Evolutionary conservation across 768 basidiomycete genomes (phyloP), one percentile per base, ranked within the genome.

Genomic region (Collybia nuda): DNA sequence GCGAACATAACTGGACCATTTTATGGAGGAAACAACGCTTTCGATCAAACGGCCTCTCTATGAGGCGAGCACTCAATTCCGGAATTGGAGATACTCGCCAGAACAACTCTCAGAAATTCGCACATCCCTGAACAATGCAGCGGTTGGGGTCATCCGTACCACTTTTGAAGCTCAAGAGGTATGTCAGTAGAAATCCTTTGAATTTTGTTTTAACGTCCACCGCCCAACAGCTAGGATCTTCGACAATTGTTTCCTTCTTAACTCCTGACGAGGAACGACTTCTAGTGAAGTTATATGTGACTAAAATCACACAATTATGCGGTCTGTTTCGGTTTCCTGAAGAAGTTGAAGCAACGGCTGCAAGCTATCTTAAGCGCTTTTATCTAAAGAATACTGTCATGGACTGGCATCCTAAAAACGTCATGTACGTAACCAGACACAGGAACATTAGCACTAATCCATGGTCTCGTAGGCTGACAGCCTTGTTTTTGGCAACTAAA

Each of bases 381-480:
- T 99, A 98, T 65, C 79, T 98, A 48, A 89, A 89, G 71, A 98
- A 98, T 63, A 98, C 95, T 2, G 93, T 94, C 47, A 98, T 98
- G 94, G 97, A 98, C 65, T 98, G 93, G 87, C 97, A 98, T 72
- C 97, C 97, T 0, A 96, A 95, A 70, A 94, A 92, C 62, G 92
- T 99, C 61, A 99, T 99, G 97, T 97, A 62, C 43, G 86, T 68
- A 35, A 29, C 19, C 45, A 28, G 39, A 40, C 28, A 41, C 7
- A 15, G 9, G 4, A 23, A 23, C 38, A 44, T 47, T 37, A 19
- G 48, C 29, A 29, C 47, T 51, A 41, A 50, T 19, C 55, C 22
- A 41, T 41, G 50, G 18, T 45, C 32, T 19, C 5, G 9, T 58
- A 99, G 96, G 95, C 76, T 98, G 44, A 98, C 97, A 0, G 86